Conservation (phyloP, 1,139 yeast species). For the Candida sp. region DNA sequence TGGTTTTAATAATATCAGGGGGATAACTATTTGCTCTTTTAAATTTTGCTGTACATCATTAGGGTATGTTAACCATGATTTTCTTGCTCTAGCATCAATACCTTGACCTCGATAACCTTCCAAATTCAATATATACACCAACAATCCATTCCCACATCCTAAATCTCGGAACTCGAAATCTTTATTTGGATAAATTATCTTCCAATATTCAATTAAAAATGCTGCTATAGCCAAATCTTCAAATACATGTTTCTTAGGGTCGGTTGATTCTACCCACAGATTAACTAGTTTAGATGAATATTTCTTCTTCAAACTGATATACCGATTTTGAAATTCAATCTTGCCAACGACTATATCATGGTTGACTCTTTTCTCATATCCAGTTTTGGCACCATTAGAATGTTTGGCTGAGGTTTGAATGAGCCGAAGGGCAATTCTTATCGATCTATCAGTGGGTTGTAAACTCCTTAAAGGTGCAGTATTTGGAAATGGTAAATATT, state of each 20-base stretch:
- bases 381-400: slow-evolving; percentile 76
- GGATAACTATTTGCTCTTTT: slow-evolving; percentile 77
- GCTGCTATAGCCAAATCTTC: slow-evolving; percentile 98
- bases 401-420: slow-evolving; percentile 81
- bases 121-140: slow-evolving; percentile 68
- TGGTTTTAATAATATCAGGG: slow-evolving; percentile 65
- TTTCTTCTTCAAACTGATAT: slow-evolving; percentile 75
- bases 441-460: slow-evolving; percentile 54
- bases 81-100: slow-evolving; percentile 85
- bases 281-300: slow-evolving; percentile 77
- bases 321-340: slow-evolving; percentile 78
- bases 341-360: slow-evolving; percentile 88
- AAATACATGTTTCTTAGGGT: slow-evolving; percentile 93
- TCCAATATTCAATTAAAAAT: slow-evolving; percentile 88
- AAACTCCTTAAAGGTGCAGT: slow-evolving; percentile 25
- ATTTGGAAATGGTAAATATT: slow-evolving; percentile 64
- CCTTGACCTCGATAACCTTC: slow-evolving; percentile 88
- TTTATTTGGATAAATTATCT: slow-evolving; percentile 37
- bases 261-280: slow-evolving; percentile 89
- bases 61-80: slow-evolving; percentile 83
- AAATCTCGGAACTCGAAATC: slow-evolving; percentile 77
- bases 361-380: slow-evolving; percentile 83
- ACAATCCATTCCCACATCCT: slow-evolving; percentile 94
- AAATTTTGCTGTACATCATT: slow-evolving; percentile 51
- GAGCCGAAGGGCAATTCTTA: slow-evolving; percentile 79